phyloP scores from a whole-genome alignment of 768 basidiomycete species.

The Leccinum variicolor region DNA sequence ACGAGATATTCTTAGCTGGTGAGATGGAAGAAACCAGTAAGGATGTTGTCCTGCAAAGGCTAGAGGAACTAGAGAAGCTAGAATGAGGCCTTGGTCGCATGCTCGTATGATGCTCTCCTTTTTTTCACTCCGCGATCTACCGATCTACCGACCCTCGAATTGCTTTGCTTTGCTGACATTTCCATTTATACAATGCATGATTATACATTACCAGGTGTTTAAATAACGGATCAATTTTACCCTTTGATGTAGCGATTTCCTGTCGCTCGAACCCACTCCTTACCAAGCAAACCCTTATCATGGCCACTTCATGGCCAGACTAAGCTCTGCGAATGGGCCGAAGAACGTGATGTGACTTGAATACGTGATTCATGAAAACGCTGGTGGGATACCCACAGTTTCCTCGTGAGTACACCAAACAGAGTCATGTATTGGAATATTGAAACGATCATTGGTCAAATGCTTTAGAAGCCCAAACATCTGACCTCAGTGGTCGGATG shows the following conservation, averaged over 20 bases:
- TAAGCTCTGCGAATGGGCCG: not conserved
- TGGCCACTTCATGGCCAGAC: not conserved
- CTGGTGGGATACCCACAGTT: not conserved
- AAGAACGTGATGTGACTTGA: not conserved
- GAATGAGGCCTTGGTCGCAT: slow-evolving; percentile 46
- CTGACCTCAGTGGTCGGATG: not conserved
- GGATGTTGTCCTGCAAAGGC: slow-evolving; percentile 85
- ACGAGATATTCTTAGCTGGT: slow-evolving; percentile 97
- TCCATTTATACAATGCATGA: slow-evolving; percentile 1
- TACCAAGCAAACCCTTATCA: not conserved
- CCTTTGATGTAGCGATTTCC: not conserved
- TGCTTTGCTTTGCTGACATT: slow-evolving; percentile 10
- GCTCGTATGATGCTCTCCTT: slow-evolving; percentile 5
- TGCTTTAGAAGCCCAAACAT: not conserved
- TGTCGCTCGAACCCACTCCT: not conserved
- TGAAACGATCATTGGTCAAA: not conserved
- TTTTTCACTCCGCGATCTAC: slow-evolving; percentile 7
- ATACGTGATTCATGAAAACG: not conserved
- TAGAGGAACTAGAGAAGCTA: slow-evolving; percentile 92
- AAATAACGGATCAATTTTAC: not conserved
- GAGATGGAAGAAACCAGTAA: slow-evolving; percentile 99
- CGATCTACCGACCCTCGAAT: slow-evolving; percentile 4
- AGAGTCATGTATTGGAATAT: not conserved
- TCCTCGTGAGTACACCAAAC: slow-evolving; percentile 4
- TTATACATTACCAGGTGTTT: not conserved